These are phyloP conservation scores for Hymenotorrendiella dingleyae DNA, from an alignment of 2,329 filamentous ascomycete species.

Conservation along the genomic window DNA sequence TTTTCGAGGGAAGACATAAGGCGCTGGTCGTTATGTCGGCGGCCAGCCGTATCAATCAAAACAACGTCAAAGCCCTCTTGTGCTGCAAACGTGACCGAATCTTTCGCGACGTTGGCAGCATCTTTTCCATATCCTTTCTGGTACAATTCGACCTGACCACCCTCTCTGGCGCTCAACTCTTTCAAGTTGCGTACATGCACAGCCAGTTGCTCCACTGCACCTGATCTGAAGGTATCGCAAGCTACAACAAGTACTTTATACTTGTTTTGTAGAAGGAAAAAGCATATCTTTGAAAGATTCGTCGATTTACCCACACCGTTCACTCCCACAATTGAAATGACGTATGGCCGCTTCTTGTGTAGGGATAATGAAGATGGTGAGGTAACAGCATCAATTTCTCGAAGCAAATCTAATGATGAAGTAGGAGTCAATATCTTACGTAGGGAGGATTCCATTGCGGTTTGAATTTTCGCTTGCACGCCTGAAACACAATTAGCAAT, in stretches of 20 bases:
- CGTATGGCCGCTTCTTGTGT: constrained; percentile 71
- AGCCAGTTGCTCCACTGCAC: constrained; percentile 92
- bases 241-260: constrained; percentile 92
- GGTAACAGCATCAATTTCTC: constrained; percentile 79
- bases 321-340: constrained; percentile 96
- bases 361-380: constrained; percentile 59
- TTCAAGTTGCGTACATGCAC: constrained; percentile 92
- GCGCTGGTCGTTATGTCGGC: constrained; percentile 89
- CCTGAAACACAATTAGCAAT: constrained; percentile 35
- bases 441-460: constrained; percentile 86
- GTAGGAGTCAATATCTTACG: constrained; percentile 95
- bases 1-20: constrained; percentile 97
- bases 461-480: constrained; percentile 75
- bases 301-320: constrained; percentile 98
- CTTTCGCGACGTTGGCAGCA: constrained; percentile 88
- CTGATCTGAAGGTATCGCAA: constrained; percentile 94
- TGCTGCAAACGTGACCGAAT: constrained; percentile 77
- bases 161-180: constrained; percentile 80
- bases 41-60: constrained; percentile 91
- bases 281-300: constrained; percentile 95
- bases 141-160: constrained; percentile 81
- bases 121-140: constrained; percentile 98
- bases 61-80: constrained; percentile 83
- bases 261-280: constrained; percentile 95
- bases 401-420: constrained; percentile 86